Conservation (phyloP, 805 yeast species). For the Ogataea degrootiae region DNA sequence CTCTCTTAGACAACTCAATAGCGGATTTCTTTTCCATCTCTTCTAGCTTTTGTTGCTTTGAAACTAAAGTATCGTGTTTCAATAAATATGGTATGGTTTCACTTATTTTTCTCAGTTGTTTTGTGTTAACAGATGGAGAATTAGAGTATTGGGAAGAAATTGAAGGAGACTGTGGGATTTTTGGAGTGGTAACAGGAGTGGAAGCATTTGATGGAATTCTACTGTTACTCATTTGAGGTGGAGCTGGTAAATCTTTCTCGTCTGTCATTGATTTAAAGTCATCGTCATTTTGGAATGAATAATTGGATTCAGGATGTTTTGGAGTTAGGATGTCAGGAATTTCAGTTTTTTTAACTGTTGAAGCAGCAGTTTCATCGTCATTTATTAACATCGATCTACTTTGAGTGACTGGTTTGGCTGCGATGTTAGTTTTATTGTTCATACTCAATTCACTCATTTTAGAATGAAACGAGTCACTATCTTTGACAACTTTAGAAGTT, state of each 20-base stretch:
- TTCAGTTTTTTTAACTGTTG: background rate
- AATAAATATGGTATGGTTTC: constrained; percentile 83
- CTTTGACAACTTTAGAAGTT: constrained; percentile 10
- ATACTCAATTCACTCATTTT: constrained; percentile 11
- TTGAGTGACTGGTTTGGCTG: background rate
- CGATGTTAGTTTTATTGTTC: background rate
- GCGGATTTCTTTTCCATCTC: constrained; percentile 78
- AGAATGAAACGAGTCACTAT: constrained; percentile 11
- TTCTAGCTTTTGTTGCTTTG: constrained; percentile 73
- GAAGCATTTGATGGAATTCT: constrained; percentile 5
- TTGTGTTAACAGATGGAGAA: constrained; percentile 38
- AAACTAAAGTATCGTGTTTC: constrained; percentile 68
- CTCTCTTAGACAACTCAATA: constrained; percentile 63
- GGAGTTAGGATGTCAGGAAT: constrained; percentile 17
- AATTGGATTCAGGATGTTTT: constrained; percentile 10
- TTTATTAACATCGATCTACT: constrained; percentile 9
- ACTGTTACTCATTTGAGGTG: constrained; percentile 1
- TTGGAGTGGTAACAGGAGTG: constrained; percentile 20
- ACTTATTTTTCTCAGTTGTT: constrained; percentile 68
- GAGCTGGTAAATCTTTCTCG: constrained; percentile 6
- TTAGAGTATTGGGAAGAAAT: constrained; percentile 17
- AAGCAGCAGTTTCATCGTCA: constrained; percentile 4
- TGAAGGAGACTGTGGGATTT: constrained; percentile 19
- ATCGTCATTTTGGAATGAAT: constrained; percentile 22
- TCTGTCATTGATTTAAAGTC: constrained; percentile 20